Percentiles rank a stretch among this genome's conserved stretches.
These are phyloP conservation scores for fission yeast (Schizosaccharomyces pombe) DNA, from an alignment of 805 yeast genomes.

Conservation along the genomic window DNA sequence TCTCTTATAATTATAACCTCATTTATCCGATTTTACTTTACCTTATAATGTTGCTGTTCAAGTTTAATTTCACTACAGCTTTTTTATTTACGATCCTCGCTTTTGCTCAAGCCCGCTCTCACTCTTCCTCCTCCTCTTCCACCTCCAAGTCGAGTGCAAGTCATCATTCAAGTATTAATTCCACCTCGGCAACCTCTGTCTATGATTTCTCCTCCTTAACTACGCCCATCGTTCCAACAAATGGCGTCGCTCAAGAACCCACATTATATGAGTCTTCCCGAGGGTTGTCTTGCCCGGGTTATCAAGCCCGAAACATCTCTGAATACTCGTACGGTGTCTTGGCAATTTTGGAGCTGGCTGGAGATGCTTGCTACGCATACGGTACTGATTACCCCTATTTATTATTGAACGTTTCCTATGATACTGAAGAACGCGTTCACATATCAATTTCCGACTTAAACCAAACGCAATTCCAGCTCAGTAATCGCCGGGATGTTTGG, in stretches of 20 bases:
- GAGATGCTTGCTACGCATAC: conserved; percentile 10
- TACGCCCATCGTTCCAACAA: background rate
- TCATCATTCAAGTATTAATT: no score
- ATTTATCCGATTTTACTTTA: no score
- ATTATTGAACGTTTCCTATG: conserved; percentile 4
- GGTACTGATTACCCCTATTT: conserved; percentile 7
- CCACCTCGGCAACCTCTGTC: no score
- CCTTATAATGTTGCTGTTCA: no score
- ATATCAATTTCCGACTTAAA: background rate
- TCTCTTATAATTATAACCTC: no score
- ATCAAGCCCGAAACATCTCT: background rate
- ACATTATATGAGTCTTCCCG: background rate
- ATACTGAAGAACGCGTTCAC: conserved; percentile 3
- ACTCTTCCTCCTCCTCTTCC: no score
- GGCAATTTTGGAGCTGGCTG: conserved; percentile 7
- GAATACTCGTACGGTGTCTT: background rate
- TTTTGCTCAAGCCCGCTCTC: no score
- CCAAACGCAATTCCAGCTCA: background rate
- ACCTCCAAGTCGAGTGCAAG: no score
- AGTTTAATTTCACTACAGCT: no score
- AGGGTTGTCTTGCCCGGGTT: background rate
- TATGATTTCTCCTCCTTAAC: no score
- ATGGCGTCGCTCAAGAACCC: background rate
- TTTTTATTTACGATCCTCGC: no score
- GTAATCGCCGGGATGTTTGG: conserved; percentile 1